These are phyloP conservation scores for Nakazawaea ernobii DNA, from an alignment of 805 yeast genomes.

Conservation along the genomic window DNA sequence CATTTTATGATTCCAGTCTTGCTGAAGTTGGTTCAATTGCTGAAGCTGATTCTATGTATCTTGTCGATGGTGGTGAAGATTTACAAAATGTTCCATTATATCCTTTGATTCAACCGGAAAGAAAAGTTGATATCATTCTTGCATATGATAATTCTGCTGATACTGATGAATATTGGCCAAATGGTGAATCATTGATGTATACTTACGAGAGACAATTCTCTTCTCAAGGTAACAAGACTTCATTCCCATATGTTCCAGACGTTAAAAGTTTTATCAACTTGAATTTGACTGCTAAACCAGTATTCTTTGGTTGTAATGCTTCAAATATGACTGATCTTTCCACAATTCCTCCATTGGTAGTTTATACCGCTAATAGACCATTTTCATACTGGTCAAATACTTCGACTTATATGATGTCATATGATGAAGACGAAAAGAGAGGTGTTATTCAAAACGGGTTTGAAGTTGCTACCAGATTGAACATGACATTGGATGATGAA, in stretches of 20 bases:
- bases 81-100: constrained; percentile 62
- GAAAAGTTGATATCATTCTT: constrained; percentile 58
- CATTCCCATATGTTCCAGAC: constrained; percentile 82
- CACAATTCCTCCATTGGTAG: constrained; percentile 62
- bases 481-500: constrained; percentile 60
- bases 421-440: constrained; percentile 48
- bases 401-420: constrained; percentile 65
- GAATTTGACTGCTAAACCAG: constrained; percentile 63
- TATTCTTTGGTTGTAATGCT: constrained; percentile 81
- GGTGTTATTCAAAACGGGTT: constrained; percentile 70
- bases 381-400: constrained; percentile 62
- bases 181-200: constrained; percentile 52
- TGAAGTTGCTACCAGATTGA: constrained; percentile 59
- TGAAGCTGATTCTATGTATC: constrained; percentile 36
- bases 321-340: constrained; percentile 41
- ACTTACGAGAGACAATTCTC: constrained; percentile 48
- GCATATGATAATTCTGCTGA: constrained; percentile 69
- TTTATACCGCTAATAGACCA: constrained; percentile 74
- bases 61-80: constrained; percentile 82
- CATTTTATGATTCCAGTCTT: constrained; percentile 43
- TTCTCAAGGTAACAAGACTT: constrained; percentile 46
- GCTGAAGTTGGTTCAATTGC: constrained; percentile 33
- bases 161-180: constrained; percentile 56
- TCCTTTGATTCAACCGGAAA: constrained; percentile 57
- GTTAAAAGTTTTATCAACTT: constrained; percentile 47